Evolutionary conservation across 306 rosid genomes (phyloP).

Genomic region (Urtica urens): DNA sequence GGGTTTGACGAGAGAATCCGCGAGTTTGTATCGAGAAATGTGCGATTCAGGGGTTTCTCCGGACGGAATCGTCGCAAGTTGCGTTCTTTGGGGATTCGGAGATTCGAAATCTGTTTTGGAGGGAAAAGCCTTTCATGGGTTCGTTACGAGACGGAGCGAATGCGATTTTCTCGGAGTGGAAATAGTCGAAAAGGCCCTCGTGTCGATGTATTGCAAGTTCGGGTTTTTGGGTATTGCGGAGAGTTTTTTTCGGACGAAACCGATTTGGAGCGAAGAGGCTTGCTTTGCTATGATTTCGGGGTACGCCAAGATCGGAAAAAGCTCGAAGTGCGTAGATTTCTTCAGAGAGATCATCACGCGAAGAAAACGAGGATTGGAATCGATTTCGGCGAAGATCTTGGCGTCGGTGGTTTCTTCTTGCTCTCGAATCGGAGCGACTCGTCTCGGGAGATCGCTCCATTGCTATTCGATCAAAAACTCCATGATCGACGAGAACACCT

Average conservation of each 20-base stretch:
- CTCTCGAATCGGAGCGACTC: conserved; percentile 27
- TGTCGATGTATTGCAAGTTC: conserved; percentile 66
- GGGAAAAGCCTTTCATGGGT: conserved; percentile 66
- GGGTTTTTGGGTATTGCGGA: conserved; percentile 44
- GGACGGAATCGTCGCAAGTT: conserved; percentile 50
- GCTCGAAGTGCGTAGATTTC: conserved; percentile 30
- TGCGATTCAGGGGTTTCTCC: conserved; percentile 28
- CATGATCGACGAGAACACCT: conserved; percentile 27
- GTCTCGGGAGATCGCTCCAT: conserved; percentile 53
- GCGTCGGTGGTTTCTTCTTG: conserved; percentile 52
- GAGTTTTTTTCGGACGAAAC: conserved; percentile 29
- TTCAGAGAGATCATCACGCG: conserved; percentile 45
- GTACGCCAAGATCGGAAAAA: conserved; percentile 32
- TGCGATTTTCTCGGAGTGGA: conserved; percentile 19
- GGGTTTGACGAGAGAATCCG: conserved; percentile 43
- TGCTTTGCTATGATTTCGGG: conserved; percentile 50
- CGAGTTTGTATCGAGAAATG: conserved; percentile 46
- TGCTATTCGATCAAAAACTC: conserved; percentile 35
- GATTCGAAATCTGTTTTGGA: conserved; percentile 24
- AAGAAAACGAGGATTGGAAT: conserved; percentile 30
- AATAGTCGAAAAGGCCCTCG: conserved; percentile 32
- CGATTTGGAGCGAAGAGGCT: conserved; percentile 27
- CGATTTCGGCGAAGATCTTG: conserved; percentile 33
- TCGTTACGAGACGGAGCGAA: conserved; percentile 30
- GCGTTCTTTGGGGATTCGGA: conserved; percentile 54